Conservation (phyloP, 1,139 yeast species). For the Diutina sp. region DNA sequence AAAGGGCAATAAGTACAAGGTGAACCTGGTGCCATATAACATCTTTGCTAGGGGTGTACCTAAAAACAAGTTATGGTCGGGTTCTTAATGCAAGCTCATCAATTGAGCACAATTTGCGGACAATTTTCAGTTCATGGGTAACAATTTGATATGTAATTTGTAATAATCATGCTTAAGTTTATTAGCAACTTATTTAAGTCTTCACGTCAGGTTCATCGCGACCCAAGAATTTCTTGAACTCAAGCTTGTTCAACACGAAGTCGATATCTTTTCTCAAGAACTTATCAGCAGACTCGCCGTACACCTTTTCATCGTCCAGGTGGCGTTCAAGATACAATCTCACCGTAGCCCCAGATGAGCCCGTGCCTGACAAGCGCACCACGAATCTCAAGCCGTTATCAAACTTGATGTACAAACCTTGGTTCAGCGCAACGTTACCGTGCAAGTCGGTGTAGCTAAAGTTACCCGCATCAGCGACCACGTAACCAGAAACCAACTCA, state of each 20-base stretch:
- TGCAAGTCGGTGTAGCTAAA: conserved; percentile 90
- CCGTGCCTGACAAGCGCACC: conserved; percentile 92
- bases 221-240: conserved; percentile 64
- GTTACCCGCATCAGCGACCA: conserved; percentile 68
- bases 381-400: conserved; percentile 77
- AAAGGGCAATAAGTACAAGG: not conserved
- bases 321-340: conserved; percentile 86
- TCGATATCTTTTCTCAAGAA: conserved; percentile 53
- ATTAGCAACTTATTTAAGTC: conserved; percentile 29
- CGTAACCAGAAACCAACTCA: conserved; percentile 31
- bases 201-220: conserved; percentile 82
- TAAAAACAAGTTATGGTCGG: not conserved
- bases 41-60: conserved; percentile 1
- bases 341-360: conserved; percentile 96
- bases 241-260: conserved; percentile 53
- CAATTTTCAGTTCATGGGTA: not conserved
- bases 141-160: not conserved
- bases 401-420: conserved; percentile 80
- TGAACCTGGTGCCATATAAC: not conserved
- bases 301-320: conserved; percentile 43
- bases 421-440: conserved; percentile 83
- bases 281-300: conserved; percentile 47
- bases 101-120: not conserved
- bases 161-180: not conserved
- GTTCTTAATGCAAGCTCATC: not conserved